These are phyloP conservation scores for Ramaria sp. DNA, from an alignment of 768 basidiomycete genomes.

Conservation along the genomic window DNA sequence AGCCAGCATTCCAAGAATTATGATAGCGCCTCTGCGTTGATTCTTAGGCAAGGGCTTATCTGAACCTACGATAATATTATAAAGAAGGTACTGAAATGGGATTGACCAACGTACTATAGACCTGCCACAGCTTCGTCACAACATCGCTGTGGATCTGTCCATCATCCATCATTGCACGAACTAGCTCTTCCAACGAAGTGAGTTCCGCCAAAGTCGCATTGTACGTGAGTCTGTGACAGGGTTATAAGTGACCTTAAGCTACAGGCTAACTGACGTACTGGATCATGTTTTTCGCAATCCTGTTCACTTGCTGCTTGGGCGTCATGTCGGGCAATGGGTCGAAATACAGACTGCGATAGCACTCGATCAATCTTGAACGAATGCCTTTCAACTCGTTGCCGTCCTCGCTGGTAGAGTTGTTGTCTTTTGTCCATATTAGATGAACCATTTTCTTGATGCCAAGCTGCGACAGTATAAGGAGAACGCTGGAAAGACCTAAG, in stretches of 20 bases:
- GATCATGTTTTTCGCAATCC: slow-evolving; percentile 95
- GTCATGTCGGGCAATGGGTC: slow-evolving; percentile 65
- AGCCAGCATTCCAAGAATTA: slow-evolving; percentile 95
- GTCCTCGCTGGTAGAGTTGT: slow-evolving; percentile 65
- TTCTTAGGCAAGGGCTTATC: slow-evolving; percentile 61
- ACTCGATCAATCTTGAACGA: slow-evolving; percentile 77
- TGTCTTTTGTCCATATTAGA: slow-evolving; percentile 94
- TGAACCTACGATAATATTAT: slow-evolving; percentile 39
- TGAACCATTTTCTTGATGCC: slow-evolving; percentile 97
- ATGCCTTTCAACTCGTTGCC: slow-evolving; percentile 80
- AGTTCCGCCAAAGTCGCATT: slow-evolving; percentile 89
- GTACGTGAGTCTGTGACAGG: slow-evolving; percentile 62
- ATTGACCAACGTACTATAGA: slow-evolving; percentile 59
- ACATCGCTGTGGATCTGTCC: slow-evolving; percentile 75
- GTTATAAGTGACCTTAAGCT: neutral
- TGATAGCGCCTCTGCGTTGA: slow-evolving; percentile 91
- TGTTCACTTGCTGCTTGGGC: slow-evolving; percentile 77
- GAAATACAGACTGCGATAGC: slow-evolving; percentile 82
- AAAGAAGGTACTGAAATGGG: neutral
- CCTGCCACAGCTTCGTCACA: slow-evolving; percentile 87
- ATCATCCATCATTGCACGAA: slow-evolving; percentile 93
- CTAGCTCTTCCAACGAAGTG: slow-evolving; percentile 92
- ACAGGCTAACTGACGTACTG: slow-evolving; percentile 44
- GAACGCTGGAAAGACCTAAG: neutral
- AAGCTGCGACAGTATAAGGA: slow-evolving; percentile 28